Percentiles rank a stretch among this genome's conserved stretches.
Evolutionary conservation across 2,329 filamentous ascomycete genomes (phyloP).

Genomic region (Colletotrichum viniferum): DNA sequence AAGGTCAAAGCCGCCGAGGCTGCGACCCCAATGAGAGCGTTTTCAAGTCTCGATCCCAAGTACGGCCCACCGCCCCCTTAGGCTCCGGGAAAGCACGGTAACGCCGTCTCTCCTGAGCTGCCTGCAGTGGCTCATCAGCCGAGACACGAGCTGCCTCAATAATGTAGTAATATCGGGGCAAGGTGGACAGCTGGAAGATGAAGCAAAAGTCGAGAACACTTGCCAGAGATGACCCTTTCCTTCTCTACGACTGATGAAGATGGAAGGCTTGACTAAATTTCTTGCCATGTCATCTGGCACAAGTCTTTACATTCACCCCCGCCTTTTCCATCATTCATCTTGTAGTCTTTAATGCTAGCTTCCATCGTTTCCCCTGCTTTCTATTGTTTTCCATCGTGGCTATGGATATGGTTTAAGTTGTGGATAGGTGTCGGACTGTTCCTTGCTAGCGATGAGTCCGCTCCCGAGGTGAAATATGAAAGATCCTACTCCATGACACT

Average conservation of each 20-base stretch:
- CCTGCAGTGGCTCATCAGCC: neutral
- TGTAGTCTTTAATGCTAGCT: rapidly evolving
- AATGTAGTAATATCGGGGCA: rapidly evolving
- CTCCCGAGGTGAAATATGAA: rapidly evolving
- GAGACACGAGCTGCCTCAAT: neutral
- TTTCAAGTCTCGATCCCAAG: neutral
- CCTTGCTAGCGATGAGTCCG: neutral
- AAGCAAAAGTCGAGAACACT: neutral
- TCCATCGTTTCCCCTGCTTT: rapidly evolving
- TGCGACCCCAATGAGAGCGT: neutral
- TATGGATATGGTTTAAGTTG: rapidly evolving
- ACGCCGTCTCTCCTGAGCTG: neutral
- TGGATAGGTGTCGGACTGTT: neutral
- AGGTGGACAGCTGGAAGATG: rapidly evolving
- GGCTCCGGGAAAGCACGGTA: neutral
- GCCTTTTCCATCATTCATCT: neutral
- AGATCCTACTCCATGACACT: neutral
- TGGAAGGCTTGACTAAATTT: rapidly evolving
- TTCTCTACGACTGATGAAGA: rapidly evolving
- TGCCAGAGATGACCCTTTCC: neutral
- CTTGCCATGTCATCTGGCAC: neutral
- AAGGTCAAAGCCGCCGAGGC: neutral
- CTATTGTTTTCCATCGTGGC: rapidly evolving
- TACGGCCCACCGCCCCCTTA: neutral
- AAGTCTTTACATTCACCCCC: rapidly evolving